These are phyloP conservation scores for Soucietia sequanensis DNA, from an alignment of 805 yeast genomes.

Conservation along the genomic window DNA sequence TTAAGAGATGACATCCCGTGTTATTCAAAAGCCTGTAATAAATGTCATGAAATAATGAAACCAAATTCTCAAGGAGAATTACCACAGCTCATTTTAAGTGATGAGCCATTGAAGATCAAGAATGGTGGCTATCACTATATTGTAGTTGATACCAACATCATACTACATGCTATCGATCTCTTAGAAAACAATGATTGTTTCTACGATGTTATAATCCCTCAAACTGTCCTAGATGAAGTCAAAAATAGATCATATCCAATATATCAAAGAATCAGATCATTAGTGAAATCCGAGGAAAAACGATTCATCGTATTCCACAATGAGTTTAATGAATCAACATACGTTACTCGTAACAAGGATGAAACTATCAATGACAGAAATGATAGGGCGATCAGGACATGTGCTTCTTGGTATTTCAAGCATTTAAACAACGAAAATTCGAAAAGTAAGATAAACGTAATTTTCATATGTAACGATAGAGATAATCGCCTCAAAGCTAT, in stretches of 20 bases:
- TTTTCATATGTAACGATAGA: slow-evolving; percentile 76
- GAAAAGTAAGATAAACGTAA: slow-evolving; percentile 41
- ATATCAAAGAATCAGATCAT: slow-evolving; percentile 75
- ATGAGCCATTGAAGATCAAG: slow-evolving; percentile 50
- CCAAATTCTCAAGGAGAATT: slow-evolving; percentile 67
- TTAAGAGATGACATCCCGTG: slow-evolving; percentile 92
- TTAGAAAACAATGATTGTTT: slow-evolving; percentile 75
- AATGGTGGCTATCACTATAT: slow-evolving; percentile 72
- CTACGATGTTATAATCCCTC: slow-evolving; percentile 91
- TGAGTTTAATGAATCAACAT: slow-evolving; percentile 78
- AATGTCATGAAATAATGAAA: slow-evolving; percentile 54
- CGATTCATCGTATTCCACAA: slow-evolving; percentile 90
- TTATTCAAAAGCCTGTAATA: slow-evolving; percentile 65
- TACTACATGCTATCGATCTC: slow-evolving; percentile 84
- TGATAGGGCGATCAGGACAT: slow-evolving; percentile 82
- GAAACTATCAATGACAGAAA: slow-evolving; percentile 88
- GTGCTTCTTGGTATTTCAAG: slow-evolving; percentile 65
- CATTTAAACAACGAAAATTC: slow-evolving; percentile 51
- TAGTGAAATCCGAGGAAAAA: slow-evolving; percentile 74
- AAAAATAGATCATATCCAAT: slow-evolving; percentile 84
- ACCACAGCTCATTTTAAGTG: slow-evolving; percentile 67
- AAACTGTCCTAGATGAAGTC: slow-evolving; percentile 91
- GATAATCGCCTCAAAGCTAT: slow-evolving; percentile 60
- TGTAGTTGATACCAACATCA: slow-evolving; percentile 84
- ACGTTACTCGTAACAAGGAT: slow-evolving; percentile 54